A percentile compares a stretch with the other conserved stretches of the same genome.
Evolutionary conservation across 768 basidiomycete genomes (phyloP).

Genomic region (Kockovaella imperatae): DNA sequence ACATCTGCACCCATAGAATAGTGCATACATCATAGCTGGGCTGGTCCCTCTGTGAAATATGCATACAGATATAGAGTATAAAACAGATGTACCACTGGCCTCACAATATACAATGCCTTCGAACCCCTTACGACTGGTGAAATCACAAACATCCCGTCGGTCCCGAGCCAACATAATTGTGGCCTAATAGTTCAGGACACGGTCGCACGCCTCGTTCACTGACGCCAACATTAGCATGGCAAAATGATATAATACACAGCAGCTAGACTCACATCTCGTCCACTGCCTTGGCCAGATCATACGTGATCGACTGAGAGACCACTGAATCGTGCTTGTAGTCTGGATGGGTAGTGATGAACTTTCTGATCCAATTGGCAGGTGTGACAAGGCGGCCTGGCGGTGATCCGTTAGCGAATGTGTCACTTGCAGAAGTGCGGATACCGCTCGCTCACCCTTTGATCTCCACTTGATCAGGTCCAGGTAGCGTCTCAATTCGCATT

Average conservation of each 20-base stretch:
- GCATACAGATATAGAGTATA: no score
- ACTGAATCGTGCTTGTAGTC: conserved; percentile 89
- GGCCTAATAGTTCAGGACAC: conserved; percentile 39
- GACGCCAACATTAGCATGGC: background rate
- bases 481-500: conserved; percentile 63
- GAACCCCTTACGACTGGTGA: no score
- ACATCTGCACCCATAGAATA: no score
- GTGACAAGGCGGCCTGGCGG: conserved; percentile 66
- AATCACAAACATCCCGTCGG: conserved; percentile 34
- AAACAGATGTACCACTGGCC: no score
- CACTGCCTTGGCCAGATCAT: conserved; percentile 78
- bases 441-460: conserved; percentile 59
- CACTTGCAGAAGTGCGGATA: conserved; percentile 1
- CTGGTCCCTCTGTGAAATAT: no score
- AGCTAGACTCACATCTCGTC: conserved; percentile 75
- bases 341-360: conserved; percentile 83
- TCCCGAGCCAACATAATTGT: conserved; percentile 33
- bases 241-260: background rate
- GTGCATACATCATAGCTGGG: no score
- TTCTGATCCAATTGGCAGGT: conserved; percentile 84
- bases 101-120: no score
- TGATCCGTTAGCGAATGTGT: background rate
- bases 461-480: conserved; percentile 68
- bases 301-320: conserved; percentile 83
- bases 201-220: conserved; percentile 41